phyloP scores from a whole-genome alignment of 164 flowering plant species.

The Platanus orientalis region DNA sequence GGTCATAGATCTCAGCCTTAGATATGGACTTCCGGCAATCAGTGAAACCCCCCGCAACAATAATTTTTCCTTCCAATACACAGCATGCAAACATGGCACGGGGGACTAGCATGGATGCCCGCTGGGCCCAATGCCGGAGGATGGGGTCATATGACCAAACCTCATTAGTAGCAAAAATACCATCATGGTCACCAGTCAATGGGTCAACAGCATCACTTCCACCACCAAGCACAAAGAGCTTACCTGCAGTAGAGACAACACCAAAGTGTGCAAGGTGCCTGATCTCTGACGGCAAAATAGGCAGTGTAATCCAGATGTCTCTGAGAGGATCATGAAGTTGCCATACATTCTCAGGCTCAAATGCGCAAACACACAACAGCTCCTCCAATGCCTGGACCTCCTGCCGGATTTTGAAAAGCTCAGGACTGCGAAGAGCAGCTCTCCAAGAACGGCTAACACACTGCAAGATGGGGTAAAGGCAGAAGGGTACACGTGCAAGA shows the following conservation, averaged over 20 bases:
- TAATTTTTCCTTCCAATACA: conserved; percentile 69
- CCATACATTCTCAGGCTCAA: conserved; percentile 89
- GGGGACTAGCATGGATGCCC: conserved; percentile 78
- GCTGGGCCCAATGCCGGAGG: conserved; percentile 49
- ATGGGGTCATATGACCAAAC: conserved; percentile 90
- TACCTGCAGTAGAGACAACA: conserved; percentile 65
- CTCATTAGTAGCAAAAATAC: conserved; percentile 81
- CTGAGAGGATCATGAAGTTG: conserved; percentile 79
- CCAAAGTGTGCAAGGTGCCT: conserved; percentile 87
- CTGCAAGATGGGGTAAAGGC: conserved; percentile 61
- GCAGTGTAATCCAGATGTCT: conserved; percentile 83
- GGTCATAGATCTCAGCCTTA: conserved; percentile 83
- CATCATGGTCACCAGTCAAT: conserved; percentile 88
- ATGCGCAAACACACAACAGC: conserved; percentile 68
- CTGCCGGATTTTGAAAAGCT: conserved; percentile 60
- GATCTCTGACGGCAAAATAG: conserved; percentile 77
- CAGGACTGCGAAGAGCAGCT: conserved; percentile 62
- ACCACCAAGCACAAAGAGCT: conserved; percentile 89
- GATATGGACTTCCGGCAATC: conserved; percentile 74
- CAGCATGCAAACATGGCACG: conserved; percentile 98
- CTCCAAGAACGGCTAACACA: conserved; percentile 87
- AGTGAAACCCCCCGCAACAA: conserved; percentile 95
- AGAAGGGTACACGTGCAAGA: conserved; percentile 85
- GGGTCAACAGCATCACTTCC: conserved; percentile 95
- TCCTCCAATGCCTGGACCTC: conserved; percentile 80